Evolutionary conservation across 2,329 filamentous ascomycete genomes (phyloP), one percentile per base, ranked within the genome.

Genomic region (Herpotrichia juniperi): DNA sequence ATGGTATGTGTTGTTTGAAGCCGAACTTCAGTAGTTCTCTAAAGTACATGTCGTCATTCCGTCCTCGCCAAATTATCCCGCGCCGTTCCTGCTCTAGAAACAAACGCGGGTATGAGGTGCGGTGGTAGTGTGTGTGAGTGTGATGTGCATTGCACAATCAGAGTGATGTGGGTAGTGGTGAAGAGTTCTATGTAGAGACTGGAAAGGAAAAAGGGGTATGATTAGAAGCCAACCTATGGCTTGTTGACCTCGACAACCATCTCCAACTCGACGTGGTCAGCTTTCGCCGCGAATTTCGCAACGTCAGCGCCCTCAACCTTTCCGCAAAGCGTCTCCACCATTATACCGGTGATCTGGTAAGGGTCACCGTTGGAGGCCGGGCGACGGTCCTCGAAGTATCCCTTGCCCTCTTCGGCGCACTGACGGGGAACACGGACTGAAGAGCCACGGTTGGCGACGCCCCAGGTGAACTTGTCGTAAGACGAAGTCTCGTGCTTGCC

Each of bases 371-470:
- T 96, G 71, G 89, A 93, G 50, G 92, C 92, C 51, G 79, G 79
- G 60, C 79, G 74, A 58, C 79, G 78, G 70, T 81, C 79, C 77
- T 97, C 92, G 63, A 97, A 96, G 85, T 97, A 97, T 60, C 93
- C 93, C 80, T 89, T 94, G 76, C 91, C 91, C 77, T 96, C 90
- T 74, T 89, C 87, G 43, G 89, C 92, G 66, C 84, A 86, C 68
- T 91, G 87, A 68, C 92, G 88, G 67, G 93, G 93, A 66, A 99
- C 94, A 76, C 94, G 91, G 70, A 97, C 93, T 32, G 90, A 96
- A 53, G 90, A 88, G 71, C 93, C 94, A 78, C 94, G 92, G 87
- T 97, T 93, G 76, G 94, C 94, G 57, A 97, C 88, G 73, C 94
- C 93, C 78, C 88, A 97, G 66, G 86, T 87, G 85, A 99, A 99